phyloP scores from a whole-genome alignment of 2,329 filamentous ascomycete genomes.

The Calonectria henricotiae region DNA sequence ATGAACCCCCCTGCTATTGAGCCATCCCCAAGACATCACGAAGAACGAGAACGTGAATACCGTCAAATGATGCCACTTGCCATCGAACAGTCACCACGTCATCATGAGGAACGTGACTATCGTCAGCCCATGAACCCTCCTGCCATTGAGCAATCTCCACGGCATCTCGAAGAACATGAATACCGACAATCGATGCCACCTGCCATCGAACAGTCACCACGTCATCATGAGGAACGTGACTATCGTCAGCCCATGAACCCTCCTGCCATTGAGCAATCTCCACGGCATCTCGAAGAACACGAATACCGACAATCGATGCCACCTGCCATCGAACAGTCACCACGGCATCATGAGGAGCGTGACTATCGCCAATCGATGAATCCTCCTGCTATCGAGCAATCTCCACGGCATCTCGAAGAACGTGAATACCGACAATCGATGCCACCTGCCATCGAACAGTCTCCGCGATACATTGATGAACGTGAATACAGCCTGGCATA shows the following conservation, averaged over 20 bases:
- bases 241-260: slow-evolving; percentile 57
- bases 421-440: slow-evolving; percentile 33
- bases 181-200: slow-evolving; percentile 53
- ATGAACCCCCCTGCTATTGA: slow-evolving; percentile 58
- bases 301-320: slow-evolving; percentile 55
- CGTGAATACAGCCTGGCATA: slow-evolving; percentile 54
- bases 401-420: slow-evolving; percentile 58
- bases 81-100: slow-evolving; percentile 57
- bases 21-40: slow-evolving; percentile 55
- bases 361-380: slow-evolving; percentile 55
- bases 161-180: slow-evolving; percentile 57
- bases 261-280: slow-evolving; percentile 56
- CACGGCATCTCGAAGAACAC: slow-evolving; percentile 58
- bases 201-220: slow-evolving; percentile 55
- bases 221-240: slow-evolving; percentile 57
- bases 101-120: slow-evolving; percentile 56
- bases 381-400: slow-evolving; percentile 56
- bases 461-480: not conserved
- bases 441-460: not conserved
- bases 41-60: slow-evolving; percentile 54
- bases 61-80: slow-evolving; percentile 55
- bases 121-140: slow-evolving; percentile 58
- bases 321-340: slow-evolving; percentile 56
- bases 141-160: slow-evolving; percentile 55
- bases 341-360: slow-evolving; percentile 58